Percentiles rank a stretch among this genome's conserved stretches.
phyloP scores from a whole-genome alignment of 805 yeast genomes.

The Tanozyma kutaoensis region DNA sequence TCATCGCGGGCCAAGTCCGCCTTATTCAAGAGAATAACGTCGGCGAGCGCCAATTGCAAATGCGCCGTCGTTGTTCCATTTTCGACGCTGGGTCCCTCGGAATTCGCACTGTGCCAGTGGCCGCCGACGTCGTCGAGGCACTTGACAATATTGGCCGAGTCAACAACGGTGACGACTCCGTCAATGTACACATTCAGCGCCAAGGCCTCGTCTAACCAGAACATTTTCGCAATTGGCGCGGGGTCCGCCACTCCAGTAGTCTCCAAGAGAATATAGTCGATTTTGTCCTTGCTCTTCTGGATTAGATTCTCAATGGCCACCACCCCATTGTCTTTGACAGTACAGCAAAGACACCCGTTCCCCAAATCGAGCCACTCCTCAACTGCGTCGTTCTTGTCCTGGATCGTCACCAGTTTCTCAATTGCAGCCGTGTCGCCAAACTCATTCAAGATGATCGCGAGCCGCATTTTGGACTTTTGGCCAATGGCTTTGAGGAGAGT shows the following conservation, averaged over 20 bases:
- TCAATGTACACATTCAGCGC: conserved; percentile 78
- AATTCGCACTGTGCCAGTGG: conserved; percentile 44
- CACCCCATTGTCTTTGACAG: conserved; percentile 91
- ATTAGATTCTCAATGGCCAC: conserved; percentile 84
- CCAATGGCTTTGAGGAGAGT: conserved; percentile 73
- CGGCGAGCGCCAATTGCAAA: conserved; percentile 84
- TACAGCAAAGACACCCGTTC: conserved; percentile 93
- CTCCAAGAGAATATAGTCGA: conserved; percentile 85
- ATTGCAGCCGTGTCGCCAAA: conserved; percentile 86
- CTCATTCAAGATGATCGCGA: conserved; percentile 88
- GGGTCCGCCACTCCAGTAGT: conserved; percentile 98
- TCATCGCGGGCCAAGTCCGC: conserved; percentile 32
- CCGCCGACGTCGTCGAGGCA: conserved; percentile 65
- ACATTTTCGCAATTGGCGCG: conserved; percentile 93
- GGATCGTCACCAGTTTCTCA: conserved; percentile 62
- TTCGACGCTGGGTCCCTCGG: conserved; percentile 12
- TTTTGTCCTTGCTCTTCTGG: conserved; percentile 51
- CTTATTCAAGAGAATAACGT: conserved; percentile 69
- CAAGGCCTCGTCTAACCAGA: conserved; percentile 91
- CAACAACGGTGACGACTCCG: conserved; percentile 83
- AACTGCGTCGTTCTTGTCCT: conserved; percentile 33
- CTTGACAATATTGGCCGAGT: conserved; percentile 48
- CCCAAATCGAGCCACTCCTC: conserved; percentile 96
- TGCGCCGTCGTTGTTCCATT: conserved; percentile 67
- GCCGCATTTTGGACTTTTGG: conserved; percentile 48